These are phyloP conservation scores for Ichthyophthirius multifiliis DNA, from an alignment of 169 alveolate species.

Conservation along the genomic window DNA sequence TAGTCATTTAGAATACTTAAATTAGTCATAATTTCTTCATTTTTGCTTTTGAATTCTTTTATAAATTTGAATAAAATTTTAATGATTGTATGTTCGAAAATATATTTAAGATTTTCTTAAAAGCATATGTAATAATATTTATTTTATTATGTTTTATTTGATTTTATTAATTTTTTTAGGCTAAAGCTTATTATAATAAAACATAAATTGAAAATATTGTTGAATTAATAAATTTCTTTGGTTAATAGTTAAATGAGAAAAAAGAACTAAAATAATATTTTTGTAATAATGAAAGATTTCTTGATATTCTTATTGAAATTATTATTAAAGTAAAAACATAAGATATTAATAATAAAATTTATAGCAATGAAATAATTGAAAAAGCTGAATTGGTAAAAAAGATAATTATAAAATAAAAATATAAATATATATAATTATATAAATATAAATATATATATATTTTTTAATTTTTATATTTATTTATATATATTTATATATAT, in stretches of 20 bases:
- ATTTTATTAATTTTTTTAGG: too few relatives aligned
- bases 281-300: background rate
- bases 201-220: constrained; percentile 2
- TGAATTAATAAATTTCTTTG: background rate
- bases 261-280: background rate
- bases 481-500: too few relatives aligned
- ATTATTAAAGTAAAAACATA: background rate
- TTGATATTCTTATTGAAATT: background rate
- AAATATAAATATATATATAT: too few relatives aligned
- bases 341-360: background rate
- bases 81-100: background rate
- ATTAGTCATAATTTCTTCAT: background rate
- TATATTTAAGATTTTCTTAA: background rate
- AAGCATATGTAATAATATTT: too few relatives aligned
- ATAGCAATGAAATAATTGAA: background rate
- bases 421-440: background rate
- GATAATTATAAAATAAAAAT: background rate
- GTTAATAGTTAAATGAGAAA: background rate
- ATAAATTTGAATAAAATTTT: background rate
- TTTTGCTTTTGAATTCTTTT: background rate
- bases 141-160: too few relatives aligned
- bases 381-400: background rate
- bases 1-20: background rate
- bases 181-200: background rate
- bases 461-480: too few relatives aligned